phyloP scores from a whole-genome alignment of 768 basidiomycete species.

The Paxillus ammoniavirescens region DNA sequence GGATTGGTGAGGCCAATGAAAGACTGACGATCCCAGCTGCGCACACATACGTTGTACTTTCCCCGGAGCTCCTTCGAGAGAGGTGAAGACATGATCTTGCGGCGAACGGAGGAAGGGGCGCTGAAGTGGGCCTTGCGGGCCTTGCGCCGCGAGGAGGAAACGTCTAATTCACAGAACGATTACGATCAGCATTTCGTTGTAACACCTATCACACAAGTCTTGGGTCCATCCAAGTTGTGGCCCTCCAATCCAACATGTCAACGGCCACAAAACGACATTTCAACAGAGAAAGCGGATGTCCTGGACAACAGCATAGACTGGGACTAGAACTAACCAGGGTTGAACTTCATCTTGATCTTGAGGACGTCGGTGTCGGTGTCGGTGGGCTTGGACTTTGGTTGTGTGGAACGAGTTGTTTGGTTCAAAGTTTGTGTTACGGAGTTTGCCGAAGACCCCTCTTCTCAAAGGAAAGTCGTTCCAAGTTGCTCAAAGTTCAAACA shows the following conservation, averaged over 20 bases:
- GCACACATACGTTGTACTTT: constrained; percentile 79
- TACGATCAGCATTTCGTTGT: constrained; percentile 32
- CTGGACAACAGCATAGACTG: constrained; percentile 15
- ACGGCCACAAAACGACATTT: constrained; percentile 25
- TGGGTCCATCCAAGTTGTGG: constrained; percentile 42
- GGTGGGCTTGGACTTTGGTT: constrained; percentile 26
- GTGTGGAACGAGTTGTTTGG: constrained; percentile 32
- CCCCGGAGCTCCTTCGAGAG: constrained; percentile 91
- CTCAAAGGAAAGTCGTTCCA: background rate
- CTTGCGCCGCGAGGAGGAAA: constrained; percentile 95
- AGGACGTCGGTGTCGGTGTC: constrained; percentile 56
- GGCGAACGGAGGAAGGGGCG: constrained; percentile 91
- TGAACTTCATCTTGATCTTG: constrained; percentile 79
- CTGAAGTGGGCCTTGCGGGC: constrained; percentile 97
- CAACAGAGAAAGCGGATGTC: constrained; percentile 20
- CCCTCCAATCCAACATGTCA: constrained; percentile 55
- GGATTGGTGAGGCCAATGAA: background rate
- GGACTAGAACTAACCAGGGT: constrained; percentile 64
- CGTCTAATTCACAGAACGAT: constrained; percentile 47
- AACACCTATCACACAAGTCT: constrained; percentile 8
- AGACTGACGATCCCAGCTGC: background rate
- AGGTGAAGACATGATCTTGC: constrained; percentile 97
- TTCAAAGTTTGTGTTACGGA: constrained; percentile 32
- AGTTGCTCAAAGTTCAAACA: constrained; percentile 9
- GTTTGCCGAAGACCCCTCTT: constrained; percentile 17